Percentiles rank a stretch among this genome's conserved stretches.
phyloP scores from a whole-genome alignment of 2,329 filamentous ascomycete species.

The Teratosphaeria viscida region DNA sequence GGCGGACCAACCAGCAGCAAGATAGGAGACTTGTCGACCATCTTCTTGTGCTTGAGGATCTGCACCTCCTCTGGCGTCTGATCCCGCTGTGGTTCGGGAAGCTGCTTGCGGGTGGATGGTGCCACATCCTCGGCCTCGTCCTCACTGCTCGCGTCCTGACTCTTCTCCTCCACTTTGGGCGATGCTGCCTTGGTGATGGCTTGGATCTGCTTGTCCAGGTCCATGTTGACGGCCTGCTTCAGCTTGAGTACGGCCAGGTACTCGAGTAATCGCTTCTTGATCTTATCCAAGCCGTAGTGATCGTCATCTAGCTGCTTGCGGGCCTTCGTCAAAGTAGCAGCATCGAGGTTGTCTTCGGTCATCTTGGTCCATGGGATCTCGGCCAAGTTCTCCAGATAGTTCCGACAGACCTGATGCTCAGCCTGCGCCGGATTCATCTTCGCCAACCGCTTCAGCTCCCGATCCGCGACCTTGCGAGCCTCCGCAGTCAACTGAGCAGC shows the following conservation, averaged over 20 bases:
- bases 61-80: constrained; percentile 52
- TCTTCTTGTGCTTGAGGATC: constrained; percentile 67
- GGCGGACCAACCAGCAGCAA: constrained; percentile 86
- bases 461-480: constrained; percentile 78
- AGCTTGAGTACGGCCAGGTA: constrained; percentile 93
- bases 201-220: constrained; percentile 67
- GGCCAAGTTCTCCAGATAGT: constrained; percentile 84
- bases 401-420: constrained; percentile 86
- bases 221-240: constrained; percentile 81
- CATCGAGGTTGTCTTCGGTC: constrained; percentile 77
- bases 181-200: constrained; percentile 37
- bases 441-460: constrained; percentile 75
- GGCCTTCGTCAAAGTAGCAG: constrained; percentile 66
- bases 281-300: constrained; percentile 91
- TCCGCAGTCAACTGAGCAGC: constrained; percentile 73
- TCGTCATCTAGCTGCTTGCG: constrained; percentile 89
- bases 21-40: constrained; percentile 93
- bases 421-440: constrained; percentile 97
- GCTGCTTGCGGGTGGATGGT: constrained; percentile 17
- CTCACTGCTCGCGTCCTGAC: constrained; percentile 33
- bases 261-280: constrained; percentile 92
- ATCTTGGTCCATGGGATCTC: constrained; percentile 86
- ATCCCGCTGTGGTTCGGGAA: constrained; percentile 30
- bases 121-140: constrained; percentile 46
- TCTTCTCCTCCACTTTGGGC: constrained; percentile 28